Base-by-base conservation (phyloP, 2,329 filamentous ascomycete genomes). In the Nothomitra cinnamomea region DNA sequence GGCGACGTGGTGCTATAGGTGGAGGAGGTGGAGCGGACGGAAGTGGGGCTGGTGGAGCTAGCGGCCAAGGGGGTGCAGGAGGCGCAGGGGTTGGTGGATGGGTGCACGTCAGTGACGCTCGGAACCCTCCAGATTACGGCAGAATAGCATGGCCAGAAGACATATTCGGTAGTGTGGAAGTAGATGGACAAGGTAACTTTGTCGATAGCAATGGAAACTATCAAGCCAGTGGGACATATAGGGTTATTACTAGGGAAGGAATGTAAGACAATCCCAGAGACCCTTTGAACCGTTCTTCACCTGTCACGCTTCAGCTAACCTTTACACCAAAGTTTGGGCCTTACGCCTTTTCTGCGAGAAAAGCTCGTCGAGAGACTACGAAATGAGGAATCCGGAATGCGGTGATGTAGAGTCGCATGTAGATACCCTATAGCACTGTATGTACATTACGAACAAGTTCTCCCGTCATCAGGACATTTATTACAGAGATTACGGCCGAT, bases 141-240 rank as follows among this genome's bases (percentile, higher is more conserved):
- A 67, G 81, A 52, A 83, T 84, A 61, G 79, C 80, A 1, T 83
- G 77, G 71, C 80, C 80, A 1, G 80, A 84, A 60, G 80, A 85
- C 60, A 85, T 85, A 38, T 68, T 85, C 53, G 81, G 80, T 38
- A 83, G 80, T 57, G 71, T 84, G 41, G 76, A 83, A 61, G 80
- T 84, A 3, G 72, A 82, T 61, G 71, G 69, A 1, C 58, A 66
- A 5, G 81, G 81, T 0, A 62, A 73, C 25, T 75, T 83, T 52
- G 68, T 80, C n/a, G 58, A 58, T 21, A 61, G 60, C 7, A 59
- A 61, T 24, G 77, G 78, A 21, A 73, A 72, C 57, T 76, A 77
- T 57, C 72, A 79, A 64, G 68, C 72, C 1, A 81, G 78, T 57
- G 77, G 78, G 13, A 82, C 77, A 2, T 83, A 82, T 62, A 74